A percentile compares a stretch with the other conserved stretches of the same genome.
Conservation (phyloP, 768 basidiomycete genomes). For the Rubroboletus satanas region DNA sequence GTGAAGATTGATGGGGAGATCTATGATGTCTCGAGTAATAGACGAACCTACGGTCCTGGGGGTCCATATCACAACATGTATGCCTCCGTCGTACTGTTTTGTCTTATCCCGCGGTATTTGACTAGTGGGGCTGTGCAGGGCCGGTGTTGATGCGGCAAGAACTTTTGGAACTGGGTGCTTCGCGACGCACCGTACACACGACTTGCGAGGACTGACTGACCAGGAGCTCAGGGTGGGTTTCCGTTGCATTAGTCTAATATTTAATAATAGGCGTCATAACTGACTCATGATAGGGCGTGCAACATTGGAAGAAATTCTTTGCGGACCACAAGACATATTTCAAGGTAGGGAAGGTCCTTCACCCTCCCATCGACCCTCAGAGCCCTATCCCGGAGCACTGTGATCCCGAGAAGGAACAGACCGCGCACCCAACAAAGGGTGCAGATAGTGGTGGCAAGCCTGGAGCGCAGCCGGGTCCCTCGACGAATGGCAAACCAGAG, state of each 20-base stretch:
- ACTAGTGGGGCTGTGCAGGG: conserved; percentile 41
- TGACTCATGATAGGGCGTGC: conserved; percentile 50
- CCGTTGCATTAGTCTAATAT: background rate
- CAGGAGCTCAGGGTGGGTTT: conserved; percentile 63
- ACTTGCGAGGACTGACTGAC: conserved; percentile 76
- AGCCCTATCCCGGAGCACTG: conserved; percentile 76
- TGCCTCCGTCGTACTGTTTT: conserved; percentile 16
- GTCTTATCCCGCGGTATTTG: conserved; percentile 18
- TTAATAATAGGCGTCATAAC: background rate
- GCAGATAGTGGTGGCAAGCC: conserved; percentile 30
- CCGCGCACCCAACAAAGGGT: conserved; percentile 26
- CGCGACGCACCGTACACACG: conserved; percentile 84
- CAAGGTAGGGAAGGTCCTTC: conserved; percentile 73
- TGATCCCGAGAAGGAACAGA: conserved; percentile 53
- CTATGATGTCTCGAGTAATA: conserved; percentile 82
- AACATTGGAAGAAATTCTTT: conserved; percentile 92
- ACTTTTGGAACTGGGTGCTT: conserved; percentile 96
- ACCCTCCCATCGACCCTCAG: conserved; percentile 71
- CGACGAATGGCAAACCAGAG: conserved; percentile 7
- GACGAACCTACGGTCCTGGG: conserved; percentile 80
- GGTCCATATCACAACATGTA: conserved; percentile 78
- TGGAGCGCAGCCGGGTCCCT: conserved; percentile 17
- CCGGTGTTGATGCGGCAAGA: conserved; percentile 85
- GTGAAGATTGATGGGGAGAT: conserved; percentile 86
- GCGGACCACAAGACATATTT: conserved; percentile 72